Conservation (phyloP, 148 eudicot genomes). For the Salicornia ramosissima region DNA sequence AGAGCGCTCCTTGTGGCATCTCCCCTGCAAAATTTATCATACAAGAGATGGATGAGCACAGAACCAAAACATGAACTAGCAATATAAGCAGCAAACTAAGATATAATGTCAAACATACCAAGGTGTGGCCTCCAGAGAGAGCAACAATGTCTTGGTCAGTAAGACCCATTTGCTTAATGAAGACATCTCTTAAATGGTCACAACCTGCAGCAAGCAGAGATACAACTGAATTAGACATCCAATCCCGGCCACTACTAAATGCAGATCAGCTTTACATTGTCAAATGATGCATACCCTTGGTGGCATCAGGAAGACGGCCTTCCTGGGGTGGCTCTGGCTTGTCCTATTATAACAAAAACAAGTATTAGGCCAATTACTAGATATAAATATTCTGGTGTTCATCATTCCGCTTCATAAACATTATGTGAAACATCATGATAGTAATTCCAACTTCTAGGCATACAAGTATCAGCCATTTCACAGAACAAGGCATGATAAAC, state of each 20-base stretch:
- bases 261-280: not conserved
- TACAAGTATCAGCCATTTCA: too few species aligned
- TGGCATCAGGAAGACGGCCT: conserved; percentile 95
- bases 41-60: not conserved
- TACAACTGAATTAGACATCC: conserved; percentile 5
- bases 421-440: too few species aligned
- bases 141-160: conserved; percentile 81
- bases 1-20: conserved; percentile 97
- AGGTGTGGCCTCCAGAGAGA: conserved; percentile 92
- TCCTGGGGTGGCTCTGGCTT: conserved; percentile 72
- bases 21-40: conserved; percentile 46
- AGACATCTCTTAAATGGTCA: conserved; percentile 85
- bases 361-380: not conserved
- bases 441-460: too few species aligned
- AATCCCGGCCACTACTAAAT: not conserved
- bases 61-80: not conserved
- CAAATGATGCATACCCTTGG: conserved; percentile 49
- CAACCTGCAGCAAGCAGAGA: conserved; percentile 44
- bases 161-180: conserved; percentile 84
- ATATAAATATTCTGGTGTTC: too few species aligned
- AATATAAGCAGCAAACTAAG: not conserved
- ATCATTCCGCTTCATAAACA: too few species aligned
- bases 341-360: conserved; percentile 44
- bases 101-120: conserved; percentile 38
- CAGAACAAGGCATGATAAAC: not conserved